These are phyloP conservation scores for Grammothele lineata DNA, from an alignment of 768 basidiomycete genomes.

Conservation along the genomic window DNA sequence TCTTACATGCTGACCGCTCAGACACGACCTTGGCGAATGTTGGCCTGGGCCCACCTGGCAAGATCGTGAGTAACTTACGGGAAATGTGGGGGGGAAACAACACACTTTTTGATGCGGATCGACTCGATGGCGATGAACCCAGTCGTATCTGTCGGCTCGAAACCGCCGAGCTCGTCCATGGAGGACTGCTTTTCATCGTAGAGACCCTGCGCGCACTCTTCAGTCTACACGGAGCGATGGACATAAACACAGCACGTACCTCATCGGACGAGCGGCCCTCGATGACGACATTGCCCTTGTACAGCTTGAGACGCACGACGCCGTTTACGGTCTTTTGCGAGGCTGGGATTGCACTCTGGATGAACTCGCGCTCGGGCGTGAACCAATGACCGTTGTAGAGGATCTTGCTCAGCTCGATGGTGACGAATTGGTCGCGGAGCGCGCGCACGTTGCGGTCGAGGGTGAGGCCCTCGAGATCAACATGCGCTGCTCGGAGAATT, in stretches of 20 bases:
- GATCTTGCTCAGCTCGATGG: conserved; percentile 83
- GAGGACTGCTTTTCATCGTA: conserved; percentile 95
- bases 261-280: conserved; percentile 89
- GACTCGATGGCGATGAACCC: conserved; percentile 98
- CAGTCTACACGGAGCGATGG: too few relatives aligned
- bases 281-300: conserved; percentile 94
- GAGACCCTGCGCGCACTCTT: conserved; percentile 52
- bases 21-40: conserved; percentile 68
- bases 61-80: neutral
- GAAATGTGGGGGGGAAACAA: conserved; percentile 15
- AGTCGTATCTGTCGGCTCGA: conserved; percentile 92
- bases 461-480: conserved; percentile 97
- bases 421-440: conserved; percentile 92
- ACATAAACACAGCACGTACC: conserved; percentile 35
- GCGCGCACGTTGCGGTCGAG: conserved; percentile 96
- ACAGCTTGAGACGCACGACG: conserved; percentile 81
- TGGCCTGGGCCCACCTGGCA: conserved; percentile 80
- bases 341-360: conserved; percentile 85
- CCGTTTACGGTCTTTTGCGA: conserved; percentile 98
- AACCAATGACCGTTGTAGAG: conserved; percentile 99
- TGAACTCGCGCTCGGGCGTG: conserved; percentile 97
- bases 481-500: conserved; percentile 90
- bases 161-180: conserved; percentile 98
- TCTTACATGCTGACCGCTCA: too few relatives aligned
- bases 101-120: conserved; percentile 95